Percentiles rank a stretch among this genome's conserved stretches.
These are phyloP conservation scores for Salinomyces thailandicus DNA, from an alignment of 2,329 filamentous ascomycete genomes.

Conservation along the genomic window DNA sequence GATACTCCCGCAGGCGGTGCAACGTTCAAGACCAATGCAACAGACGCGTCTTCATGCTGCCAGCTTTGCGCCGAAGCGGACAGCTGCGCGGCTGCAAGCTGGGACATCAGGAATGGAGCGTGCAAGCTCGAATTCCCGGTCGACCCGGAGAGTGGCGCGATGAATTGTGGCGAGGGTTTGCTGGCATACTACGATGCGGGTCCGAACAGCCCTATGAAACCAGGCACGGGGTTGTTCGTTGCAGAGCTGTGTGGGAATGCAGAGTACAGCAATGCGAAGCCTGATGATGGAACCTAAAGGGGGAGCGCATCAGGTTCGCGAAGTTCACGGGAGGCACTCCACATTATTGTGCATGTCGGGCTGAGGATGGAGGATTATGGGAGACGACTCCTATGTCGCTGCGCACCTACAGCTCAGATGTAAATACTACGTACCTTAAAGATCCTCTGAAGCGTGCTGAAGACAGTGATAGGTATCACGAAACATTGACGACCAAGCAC, in stretches of 20 bases:
- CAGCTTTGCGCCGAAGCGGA: constrained; percentile 22
- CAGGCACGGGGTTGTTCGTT: constrained; percentile 21
- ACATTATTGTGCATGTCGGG: too few relatives aligned
- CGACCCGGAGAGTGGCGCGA: constrained; percentile 12
- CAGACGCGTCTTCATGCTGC: constrained; percentile 22
- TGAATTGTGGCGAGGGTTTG: constrained; percentile 21
- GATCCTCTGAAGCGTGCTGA: too few relatives aligned
- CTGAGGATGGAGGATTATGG: too few relatives aligned
- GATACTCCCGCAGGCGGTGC: constrained; percentile 18
- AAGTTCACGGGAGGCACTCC: too few relatives aligned
- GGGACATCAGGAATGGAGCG: constrained; percentile 19
- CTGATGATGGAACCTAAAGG: constrained; percentile 23
- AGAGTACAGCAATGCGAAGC: constrained; percentile 16
- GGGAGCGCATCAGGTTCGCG: not conserved
- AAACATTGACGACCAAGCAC: too few relatives aligned
- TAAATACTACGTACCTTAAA: too few relatives aligned
- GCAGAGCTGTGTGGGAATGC: constrained; percentile 20
- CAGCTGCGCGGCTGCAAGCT: constrained; percentile 20
- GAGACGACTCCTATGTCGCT: too few relatives aligned
- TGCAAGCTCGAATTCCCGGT: constrained; percentile 23
- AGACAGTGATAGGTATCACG: too few relatives aligned
- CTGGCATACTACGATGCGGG: constrained; percentile 21
- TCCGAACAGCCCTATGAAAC: constrained; percentile 22
- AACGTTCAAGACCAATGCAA: constrained; percentile 18
- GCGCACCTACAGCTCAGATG: too few relatives aligned